A percentile compares a stretch with the other conserved stretches of the same genome.
phyloP scores from a whole-genome alignment of 1,284 basidiomycete species.

The Inonotus obliquus region DNA sequence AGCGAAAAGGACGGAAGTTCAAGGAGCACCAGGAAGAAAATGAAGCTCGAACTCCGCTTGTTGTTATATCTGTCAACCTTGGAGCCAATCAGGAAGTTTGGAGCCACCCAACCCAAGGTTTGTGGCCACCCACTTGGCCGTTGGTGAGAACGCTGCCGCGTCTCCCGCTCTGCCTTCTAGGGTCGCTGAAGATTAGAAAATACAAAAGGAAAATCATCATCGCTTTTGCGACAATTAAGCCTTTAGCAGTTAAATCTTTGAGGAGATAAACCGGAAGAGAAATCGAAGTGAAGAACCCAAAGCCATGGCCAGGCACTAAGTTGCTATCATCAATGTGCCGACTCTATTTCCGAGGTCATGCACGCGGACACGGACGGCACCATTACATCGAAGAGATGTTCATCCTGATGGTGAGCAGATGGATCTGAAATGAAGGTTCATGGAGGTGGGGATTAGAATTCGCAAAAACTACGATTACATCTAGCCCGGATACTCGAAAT shows the following conservation, averaged over 20 bases:
- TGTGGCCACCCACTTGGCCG: not conserved
- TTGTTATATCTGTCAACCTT: not conserved
- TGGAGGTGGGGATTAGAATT: not conserved
- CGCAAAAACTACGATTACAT: not conserved
- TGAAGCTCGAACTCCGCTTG: not conserved
- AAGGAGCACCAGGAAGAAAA: not conserved
- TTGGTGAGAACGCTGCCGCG: not conserved
- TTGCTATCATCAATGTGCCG: not conserved
- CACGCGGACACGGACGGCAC: not conserved
- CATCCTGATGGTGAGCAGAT: not conserved
- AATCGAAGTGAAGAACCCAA: not conserved
- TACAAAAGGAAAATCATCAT: not conserved
- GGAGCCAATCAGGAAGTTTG: not conserved
- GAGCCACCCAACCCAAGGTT: not conserved
- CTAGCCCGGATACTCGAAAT: not conserved
- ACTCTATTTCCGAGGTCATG: not conserved
- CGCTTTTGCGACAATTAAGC: not conserved
- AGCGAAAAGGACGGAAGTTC: not conserved
- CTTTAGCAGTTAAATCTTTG: not conserved
- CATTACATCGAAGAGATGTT: not conserved
- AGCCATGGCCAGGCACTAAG: not conserved
- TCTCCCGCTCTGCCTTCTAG: not conserved
- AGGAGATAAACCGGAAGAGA: not conserved
- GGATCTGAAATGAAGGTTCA: not conserved
- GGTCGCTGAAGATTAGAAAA: not conserved